A percentile compares a stretch with the other conserved stretches of the same genome.
phyloP scores from a whole-genome alignment of 1,284 basidiomycete species.

The Ustilago tritici region DNA sequence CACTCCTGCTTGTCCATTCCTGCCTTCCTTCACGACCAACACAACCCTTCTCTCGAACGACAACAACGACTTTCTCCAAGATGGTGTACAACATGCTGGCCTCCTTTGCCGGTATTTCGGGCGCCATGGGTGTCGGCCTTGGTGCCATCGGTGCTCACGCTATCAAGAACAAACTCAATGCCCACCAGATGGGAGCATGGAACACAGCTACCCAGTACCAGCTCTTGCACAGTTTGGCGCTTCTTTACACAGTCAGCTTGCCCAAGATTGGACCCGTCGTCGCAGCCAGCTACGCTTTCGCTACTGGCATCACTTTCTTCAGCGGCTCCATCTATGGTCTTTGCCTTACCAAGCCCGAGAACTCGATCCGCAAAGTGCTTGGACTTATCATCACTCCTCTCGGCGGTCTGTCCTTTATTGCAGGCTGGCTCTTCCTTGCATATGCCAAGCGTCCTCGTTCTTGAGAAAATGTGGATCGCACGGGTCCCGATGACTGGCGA shows the following conservation, averaged over 20 bases:
- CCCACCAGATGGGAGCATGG: conserved; percentile 62
- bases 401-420: conserved; percentile 64
- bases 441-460: conserved; percentile 53
- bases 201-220: conserved; percentile 66
- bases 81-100: conserved; percentile 48
- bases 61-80: conserved; percentile 9
- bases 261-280: conserved; percentile 45
- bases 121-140: conserved; percentile 53
- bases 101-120: conserved; percentile 55
- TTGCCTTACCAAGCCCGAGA: conserved; percentile 59
- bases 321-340: conserved; percentile 66
- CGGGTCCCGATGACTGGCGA: no score
- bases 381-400: conserved; percentile 63
- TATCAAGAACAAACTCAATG: conserved; percentile 60
- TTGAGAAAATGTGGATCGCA: no score
- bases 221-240: conserved; percentile 63
- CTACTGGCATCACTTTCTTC: conserved; percentile 66
- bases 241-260: conserved; percentile 53
- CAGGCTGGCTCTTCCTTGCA: conserved; percentile 63
- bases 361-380: conserved; percentile 58
- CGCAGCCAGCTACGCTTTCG: conserved; percentile 56
- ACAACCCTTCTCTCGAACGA: neutral
- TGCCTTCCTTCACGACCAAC: neutral
- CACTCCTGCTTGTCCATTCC: neutral
- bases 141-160: conserved; percentile 66